Evolutionary conservation across 345 rosid species (phyloP), one percentile per base, ranked within the genome.

Genomic region (Ricinus communis): DNA sequence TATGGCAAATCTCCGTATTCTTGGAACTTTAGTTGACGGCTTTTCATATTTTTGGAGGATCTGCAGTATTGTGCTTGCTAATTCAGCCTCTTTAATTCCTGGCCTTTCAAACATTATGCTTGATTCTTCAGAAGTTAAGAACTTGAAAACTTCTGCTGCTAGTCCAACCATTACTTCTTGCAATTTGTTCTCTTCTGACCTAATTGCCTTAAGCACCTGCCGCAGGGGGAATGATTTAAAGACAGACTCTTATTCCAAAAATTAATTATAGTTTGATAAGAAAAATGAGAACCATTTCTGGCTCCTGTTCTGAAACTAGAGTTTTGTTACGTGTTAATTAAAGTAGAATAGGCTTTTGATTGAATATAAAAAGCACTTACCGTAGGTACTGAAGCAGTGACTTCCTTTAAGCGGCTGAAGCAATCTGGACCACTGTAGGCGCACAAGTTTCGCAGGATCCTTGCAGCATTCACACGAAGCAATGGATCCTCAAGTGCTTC

Each of bases 81-180:
- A 63, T 70, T 83, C 86, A 19, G 68, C 75, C 74, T 81, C 90
- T 46, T 46, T 66, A 30, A 93, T 77, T 41, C 87, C 87, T 51
- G 88, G 77, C 69, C 51, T 69, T 16, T 80, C 70, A 10, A 90
- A 84, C 77, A 79, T 64, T 40, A 58, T 57, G 63, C 53, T 77
- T 27, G 87, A 80, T 81, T 91, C 96, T 64, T 84, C 76, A 62
- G 77, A 64, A 12, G 70, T 77, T 94, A 88, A 80, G 79, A 80
- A 83, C 62, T 71, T 90, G 82, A 91, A 88, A 59, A 84, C 81
- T 63, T 85, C 89, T 43, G 74, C 84, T 16, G 85, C 93, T 74
- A 83, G 80, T 64, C 93, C 94, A 65, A 86, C 66, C 96, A 95
- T 91, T 67, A 91, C 97, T 86, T 95, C 99, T 59, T 92, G 99